A percentile compares a stretch with the other conserved stretches of the same genome.
phyloP scores from a whole-genome alignment of 495 filamentous ascomycete genomes.

The Margaritispora aquatica region DNA sequence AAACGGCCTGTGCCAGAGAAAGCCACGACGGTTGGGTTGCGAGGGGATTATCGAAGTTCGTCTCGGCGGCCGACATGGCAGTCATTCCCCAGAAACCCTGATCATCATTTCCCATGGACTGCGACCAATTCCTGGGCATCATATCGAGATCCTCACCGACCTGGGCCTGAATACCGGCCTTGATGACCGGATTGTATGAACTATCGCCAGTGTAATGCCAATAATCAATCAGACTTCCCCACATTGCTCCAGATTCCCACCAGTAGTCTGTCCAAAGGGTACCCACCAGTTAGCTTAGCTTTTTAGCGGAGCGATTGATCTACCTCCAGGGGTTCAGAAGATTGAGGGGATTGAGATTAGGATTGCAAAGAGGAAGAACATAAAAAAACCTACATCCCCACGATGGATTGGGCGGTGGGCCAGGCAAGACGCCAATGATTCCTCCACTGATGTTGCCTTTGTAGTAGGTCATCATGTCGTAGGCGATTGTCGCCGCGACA shows the following conservation, averaged over 20 bases:
- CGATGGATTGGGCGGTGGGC: conserved; percentile 37
- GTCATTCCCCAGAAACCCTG: conserved; percentile 69
- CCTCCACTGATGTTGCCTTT: conserved; percentile 53
- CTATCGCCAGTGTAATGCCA: conserved; percentile 70
- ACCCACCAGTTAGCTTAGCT: background rate
- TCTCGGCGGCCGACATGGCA: conserved; percentile 63
- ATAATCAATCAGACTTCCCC: conserved; percentile 70
- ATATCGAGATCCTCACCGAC: conserved; percentile 60
- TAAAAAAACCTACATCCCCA: conserved; percentile 50
- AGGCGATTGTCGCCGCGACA: conserved; percentile 55
- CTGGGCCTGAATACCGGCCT: conserved; percentile 61
- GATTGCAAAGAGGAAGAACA: too few species aligned
- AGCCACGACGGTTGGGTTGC: conserved; percentile 68
- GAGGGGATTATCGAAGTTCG: conserved; percentile 64
- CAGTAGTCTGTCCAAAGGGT: conserved; percentile 55
- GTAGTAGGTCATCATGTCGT: conserved; percentile 61
- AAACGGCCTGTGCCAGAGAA: conserved; percentile 66
- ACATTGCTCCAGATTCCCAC: conserved; percentile 75
- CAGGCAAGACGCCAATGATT: conserved; percentile 58
- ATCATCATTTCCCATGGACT: conserved; percentile 79
- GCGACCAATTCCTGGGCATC: conserved; percentile 42
- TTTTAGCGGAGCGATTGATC: too few species aligned
- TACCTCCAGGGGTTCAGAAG: background rate
- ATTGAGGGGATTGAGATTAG: conserved; percentile 20
- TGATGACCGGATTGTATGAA: conserved; percentile 58